Conservation (phyloP, 441 rosid species). For the Gossypium armourianum region DNA sequence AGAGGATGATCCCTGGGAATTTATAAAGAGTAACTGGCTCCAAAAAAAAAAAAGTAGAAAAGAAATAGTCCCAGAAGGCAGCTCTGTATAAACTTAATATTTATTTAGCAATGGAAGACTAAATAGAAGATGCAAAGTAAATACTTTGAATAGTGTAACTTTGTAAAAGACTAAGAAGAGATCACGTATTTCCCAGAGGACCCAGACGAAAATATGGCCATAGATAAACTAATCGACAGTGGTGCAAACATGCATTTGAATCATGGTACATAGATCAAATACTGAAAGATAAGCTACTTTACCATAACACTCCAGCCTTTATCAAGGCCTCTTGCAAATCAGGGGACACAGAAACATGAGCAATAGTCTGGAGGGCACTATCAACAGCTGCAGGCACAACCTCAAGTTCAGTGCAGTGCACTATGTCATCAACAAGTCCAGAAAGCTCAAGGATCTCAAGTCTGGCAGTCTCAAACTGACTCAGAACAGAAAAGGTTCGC, state of each 20-base stretch:
- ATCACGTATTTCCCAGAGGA: neutral
- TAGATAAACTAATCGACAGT: neutral
- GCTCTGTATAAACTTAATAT: neutral
- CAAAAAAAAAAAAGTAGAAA: neutral
- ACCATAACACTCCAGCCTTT: slow-evolving; percentile 94
- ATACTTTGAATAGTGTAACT: neutral
- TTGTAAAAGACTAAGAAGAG: slow-evolving; percentile 1
- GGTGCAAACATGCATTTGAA: slow-evolving; percentile 9
- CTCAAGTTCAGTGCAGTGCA: slow-evolving; percentile 94
- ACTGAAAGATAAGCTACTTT: slow-evolving; percentile 19
- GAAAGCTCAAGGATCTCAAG: slow-evolving; percentile 60
- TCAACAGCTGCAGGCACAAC: slow-evolving; percentile 88
- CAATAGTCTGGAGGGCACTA: slow-evolving; percentile 82
- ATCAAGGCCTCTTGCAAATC: slow-evolving; percentile 74
- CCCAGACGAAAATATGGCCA: neutral
- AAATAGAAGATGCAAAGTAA: neutral
- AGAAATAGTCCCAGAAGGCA: neutral
- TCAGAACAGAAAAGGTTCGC: slow-evolving; percentile 76
- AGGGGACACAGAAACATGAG: slow-evolving; percentile 69
- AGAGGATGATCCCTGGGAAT: neutral
- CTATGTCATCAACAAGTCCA: slow-evolving; percentile 77
- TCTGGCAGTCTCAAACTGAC: slow-evolving; percentile 90
- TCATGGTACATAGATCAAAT: neutral
- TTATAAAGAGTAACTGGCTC: neutral
- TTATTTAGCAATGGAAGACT: neutral